phyloP scores from a whole-genome alignment of 305 asterid genomes.

The Fraxinus xanthoxyloides region DNA sequence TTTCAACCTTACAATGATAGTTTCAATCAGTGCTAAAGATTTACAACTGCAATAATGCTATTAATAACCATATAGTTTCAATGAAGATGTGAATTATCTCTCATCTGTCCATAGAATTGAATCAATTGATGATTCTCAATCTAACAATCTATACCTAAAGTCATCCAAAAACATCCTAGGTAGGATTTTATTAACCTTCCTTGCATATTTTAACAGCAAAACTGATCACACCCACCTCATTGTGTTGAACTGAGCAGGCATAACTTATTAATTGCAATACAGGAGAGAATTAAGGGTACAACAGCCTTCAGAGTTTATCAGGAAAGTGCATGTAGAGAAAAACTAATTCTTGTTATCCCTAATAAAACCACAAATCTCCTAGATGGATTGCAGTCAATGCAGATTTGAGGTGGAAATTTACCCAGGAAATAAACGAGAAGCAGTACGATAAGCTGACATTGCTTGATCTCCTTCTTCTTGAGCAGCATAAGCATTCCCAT shows the following conservation, averaged over 20 bases:
- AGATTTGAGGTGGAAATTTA: slow-evolving; percentile 30
- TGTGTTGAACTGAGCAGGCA: slow-evolving; percentile 4
- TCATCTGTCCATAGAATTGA: neutral
- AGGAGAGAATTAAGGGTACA: neutral
- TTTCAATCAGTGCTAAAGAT: neutral
- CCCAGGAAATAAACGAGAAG: slow-evolving; percentile 99
- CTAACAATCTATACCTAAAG: neutral
- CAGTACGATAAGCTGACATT: slow-evolving; percentile 97
- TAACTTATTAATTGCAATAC: neutral
- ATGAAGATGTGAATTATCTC: neutral
- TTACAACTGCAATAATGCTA: neutral
- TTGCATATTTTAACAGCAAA: neutral
- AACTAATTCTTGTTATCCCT: neutral
- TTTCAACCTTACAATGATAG: neutral
- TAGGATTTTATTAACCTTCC: neutral
- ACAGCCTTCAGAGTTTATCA: neutral
- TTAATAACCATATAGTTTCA: neutral
- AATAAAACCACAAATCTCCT: slow-evolving; percentile 12
- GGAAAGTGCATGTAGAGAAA: slow-evolving; percentile 14
- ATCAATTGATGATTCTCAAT: neutral
- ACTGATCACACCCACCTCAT: neutral
- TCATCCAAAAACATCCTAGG: neutral
- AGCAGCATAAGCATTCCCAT: slow-evolving; percentile 94
- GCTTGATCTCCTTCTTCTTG: slow-evolving; percentile 99
- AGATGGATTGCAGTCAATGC: slow-evolving; percentile 11